Base-by-base conservation (phyloP, 768 basidiomycete genomes). In the Rhizopogon vesiculosus region DNA sequence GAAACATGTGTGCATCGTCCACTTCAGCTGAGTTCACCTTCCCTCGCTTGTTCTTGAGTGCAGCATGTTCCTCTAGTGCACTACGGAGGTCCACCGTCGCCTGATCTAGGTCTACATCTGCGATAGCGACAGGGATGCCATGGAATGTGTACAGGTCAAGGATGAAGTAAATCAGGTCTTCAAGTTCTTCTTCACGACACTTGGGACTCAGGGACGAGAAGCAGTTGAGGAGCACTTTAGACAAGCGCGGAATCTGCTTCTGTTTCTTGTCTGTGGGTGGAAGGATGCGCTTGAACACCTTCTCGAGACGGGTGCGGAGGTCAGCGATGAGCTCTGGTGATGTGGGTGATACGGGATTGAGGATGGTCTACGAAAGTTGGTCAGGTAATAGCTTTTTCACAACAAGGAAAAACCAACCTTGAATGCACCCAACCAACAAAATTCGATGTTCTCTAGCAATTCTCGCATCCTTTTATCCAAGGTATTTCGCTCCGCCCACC, bases 391-490 rank as follows among this genome's bases (percentile, higher is more conserved):
- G 7, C 33, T 41, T 39, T 35, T 31, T 15, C 3, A 18, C n/a
- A 39, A 45, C 49, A 31, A 35, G 35, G 15, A 55, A 8, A 54
- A 19, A 63, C 77, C 35, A 49, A 94, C 95, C 85, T 98, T 98
- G 82, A 97, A 98, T 19, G 89, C 93, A 1, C 97, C 96, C 3
- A 99, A 77, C 97, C 97, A 98, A 65, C 90, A 93, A 62, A 91
- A 94, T 67, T 98, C 97, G 43, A 99, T 86, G 59, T 87, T 92
- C 59, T 84, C 83, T 35, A 97, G 68, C 6, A 99, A 70, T 31
- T 83, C 82, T 55, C 82, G 76, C 64, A 99, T 67, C 22, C 93
- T 80, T 45, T 74, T 76, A 64, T 98, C 94, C n/a, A 98, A 77
- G 19, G 78, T 80, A 22, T 75, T 72, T 3, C 97, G 78, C 51